A percentile compares a stretch with the other conserved stretches of the same genome.
phyloP scores from a whole-genome alignment of 2,329 filamentous ascomycete species.

The Niveomyces coronatus region DNA sequence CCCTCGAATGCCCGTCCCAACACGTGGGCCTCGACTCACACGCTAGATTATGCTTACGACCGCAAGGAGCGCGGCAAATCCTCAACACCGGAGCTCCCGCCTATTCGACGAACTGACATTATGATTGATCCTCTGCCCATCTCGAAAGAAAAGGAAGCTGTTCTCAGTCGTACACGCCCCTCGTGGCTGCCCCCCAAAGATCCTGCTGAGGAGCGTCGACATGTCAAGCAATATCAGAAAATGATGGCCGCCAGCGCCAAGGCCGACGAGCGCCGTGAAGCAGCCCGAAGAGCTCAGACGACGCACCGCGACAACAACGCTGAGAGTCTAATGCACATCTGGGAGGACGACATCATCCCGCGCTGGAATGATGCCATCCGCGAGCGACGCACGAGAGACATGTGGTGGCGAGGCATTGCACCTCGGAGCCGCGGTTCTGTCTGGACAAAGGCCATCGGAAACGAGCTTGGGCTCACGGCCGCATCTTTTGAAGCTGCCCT shows the following conservation, averaged over 20 bases:
- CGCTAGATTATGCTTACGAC: conserved; percentile 24
- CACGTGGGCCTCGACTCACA: conserved; percentile 28
- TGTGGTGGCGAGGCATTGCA: conserved; percentile 76
- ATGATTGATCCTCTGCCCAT: conserved; percentile 79
- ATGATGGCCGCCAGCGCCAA: conserved; percentile 62
- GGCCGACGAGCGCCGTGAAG: conserved; percentile 49
- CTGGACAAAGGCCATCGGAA: conserved; percentile 63
- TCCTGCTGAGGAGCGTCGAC: conserved; percentile 80
- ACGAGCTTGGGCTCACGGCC: conserved; percentile 57
- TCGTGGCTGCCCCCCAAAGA: conserved; percentile 83
- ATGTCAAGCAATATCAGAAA: conserved; percentile 74
- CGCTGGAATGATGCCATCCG: conserved; percentile 64
- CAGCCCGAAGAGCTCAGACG: conserved; percentile 38
- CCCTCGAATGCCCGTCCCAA: conserved; percentile 26
- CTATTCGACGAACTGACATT: conserved; percentile 61
- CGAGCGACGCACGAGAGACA: conserved; percentile 58
- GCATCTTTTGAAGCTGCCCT: conserved; percentile 63
- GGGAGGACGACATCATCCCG: conserved; percentile 68
- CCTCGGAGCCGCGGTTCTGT: conserved; percentile 58
- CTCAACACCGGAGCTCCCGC: conserved; percentile 58
- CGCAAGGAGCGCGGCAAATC: conserved; percentile 50
- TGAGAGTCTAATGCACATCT: conserved; percentile 48
- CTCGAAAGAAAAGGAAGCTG: conserved; percentile 78
- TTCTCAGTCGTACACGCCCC: conserved; percentile 67
- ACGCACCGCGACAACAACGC: conserved; percentile 44